Base-by-base conservation (phyloP, 108 stramenopile genomes). In the Mediolabrus comicus region DNA sequence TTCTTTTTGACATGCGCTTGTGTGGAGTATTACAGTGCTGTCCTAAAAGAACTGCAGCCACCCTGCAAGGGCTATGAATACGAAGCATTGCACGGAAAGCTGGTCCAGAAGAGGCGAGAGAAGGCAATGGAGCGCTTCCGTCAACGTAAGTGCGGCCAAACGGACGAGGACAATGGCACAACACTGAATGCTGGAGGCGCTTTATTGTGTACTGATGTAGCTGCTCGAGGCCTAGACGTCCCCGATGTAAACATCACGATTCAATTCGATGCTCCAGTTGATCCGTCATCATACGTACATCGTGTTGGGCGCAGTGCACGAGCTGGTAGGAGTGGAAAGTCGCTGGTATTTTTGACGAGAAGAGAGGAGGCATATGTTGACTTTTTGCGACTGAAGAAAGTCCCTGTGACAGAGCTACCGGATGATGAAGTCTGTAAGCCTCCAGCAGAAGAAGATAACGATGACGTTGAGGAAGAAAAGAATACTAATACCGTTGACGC, bases 1-100 rank as follows among this genome's bases (percentile, higher is more conserved):
- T 99, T 99, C 84, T 96, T 97, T 58, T 63, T 95, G 51, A 99
- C 98, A 14, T 99, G 98, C 74, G 97, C 98, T 3, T 87, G 93
- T 60, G 98, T 98, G 38, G 98, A 98, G 68, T 96, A 96, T 84
- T 95, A 87, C 79, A 92, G 89, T 27, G 69, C 65, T 36, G 80
- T 89, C 8, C 65, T 95, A 56, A 67, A 86, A 64, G 52, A 81
- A 63, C 25, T 90, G 29, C 66, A 89, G 2, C 31, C 46, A 53
- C 55, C 78, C 28, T 76, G 65, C 69, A 61, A 62, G n/a, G 77
- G 59, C 41, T 77, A 69, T 55, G 53, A 68, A 64, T 85, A 65
- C 41, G 95, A 95, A 65, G 71, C 89, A 19, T 74, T 98, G 61
- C 98, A 99, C 71, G 99, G 99, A 14, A 96, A 94, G 71, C 83